Evolutionary conservation across 306 rosid genomes (phyloP).

Genomic region (Senna tora): DNA sequence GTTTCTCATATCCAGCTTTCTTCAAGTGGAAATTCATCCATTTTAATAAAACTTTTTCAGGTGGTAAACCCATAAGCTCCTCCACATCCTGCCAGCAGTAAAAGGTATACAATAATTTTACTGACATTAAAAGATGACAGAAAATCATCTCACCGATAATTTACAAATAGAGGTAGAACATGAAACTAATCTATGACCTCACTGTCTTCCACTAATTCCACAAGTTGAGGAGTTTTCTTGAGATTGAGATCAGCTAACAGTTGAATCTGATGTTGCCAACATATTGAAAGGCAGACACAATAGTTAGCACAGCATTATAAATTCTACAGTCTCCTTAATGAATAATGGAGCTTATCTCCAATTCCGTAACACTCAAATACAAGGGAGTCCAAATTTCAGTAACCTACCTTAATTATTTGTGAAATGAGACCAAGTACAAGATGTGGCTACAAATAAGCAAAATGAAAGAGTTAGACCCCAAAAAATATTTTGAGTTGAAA

Average conservation of each 20-base stretch:
- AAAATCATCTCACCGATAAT: slow-evolving; percentile 23
- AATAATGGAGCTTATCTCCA: slow-evolving; percentile 23
- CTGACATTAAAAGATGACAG: slow-evolving; percentile 2
- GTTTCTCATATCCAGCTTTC: slow-evolving; percentile 92
- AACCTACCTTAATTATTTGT: slow-evolving; percentile 86
- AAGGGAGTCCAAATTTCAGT: slow-evolving; percentile 16
- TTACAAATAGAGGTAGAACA: slow-evolving; percentile 20
- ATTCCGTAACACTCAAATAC: slow-evolving; percentile 22
- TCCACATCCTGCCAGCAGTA: slow-evolving; percentile 81
- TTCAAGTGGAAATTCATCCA: slow-evolving; percentile 99
- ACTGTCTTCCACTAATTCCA: slow-evolving; percentile 94
- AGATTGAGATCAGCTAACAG: slow-evolving; percentile 93
- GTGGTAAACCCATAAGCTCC: slow-evolving; percentile 91
- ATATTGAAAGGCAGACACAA: slow-evolving; percentile 38
- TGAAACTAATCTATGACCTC: slow-evolving; percentile 53
- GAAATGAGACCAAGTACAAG: slow-evolving; percentile 94
- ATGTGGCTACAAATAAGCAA: slow-evolving; percentile 71
- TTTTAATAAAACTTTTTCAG: slow-evolving; percentile 89
- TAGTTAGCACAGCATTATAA: slow-evolving; percentile 14
- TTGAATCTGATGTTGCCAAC: slow-evolving; percentile 74
- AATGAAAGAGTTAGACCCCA: slow-evolving; percentile 22
- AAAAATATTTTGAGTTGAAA: slow-evolving; percentile 13
- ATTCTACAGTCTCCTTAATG: slow-evolving; percentile 22
- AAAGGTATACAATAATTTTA: slow-evolving; percentile 13
- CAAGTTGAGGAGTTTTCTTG: slow-evolving; percentile 98